A percentile compares a stretch with the other conserved stretches of the same genome.
phyloP scores from a whole-genome alignment of 306 rosid genomes.

The Echinosophora koreensis region DNA sequence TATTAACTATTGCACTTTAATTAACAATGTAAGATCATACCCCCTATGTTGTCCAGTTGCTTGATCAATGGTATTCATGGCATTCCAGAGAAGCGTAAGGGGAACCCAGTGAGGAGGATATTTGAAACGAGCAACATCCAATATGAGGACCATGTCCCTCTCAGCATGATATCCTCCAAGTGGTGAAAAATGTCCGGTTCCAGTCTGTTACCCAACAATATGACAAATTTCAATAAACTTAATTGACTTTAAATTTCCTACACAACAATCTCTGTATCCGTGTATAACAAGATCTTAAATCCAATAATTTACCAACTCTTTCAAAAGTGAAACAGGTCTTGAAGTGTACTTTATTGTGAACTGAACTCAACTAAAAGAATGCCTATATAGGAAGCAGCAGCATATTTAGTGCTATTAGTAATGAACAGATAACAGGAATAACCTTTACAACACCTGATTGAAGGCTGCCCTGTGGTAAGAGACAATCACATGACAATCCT shows the following conservation, averaged over 20 bases:
- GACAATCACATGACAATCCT: constrained; percentile 73
- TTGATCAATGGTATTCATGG: constrained; percentile 73
- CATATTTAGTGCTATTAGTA: not conserved
- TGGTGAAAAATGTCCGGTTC: constrained; percentile 93
- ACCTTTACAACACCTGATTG: constrained; percentile 68
- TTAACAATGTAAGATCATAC: constrained; percentile 50
- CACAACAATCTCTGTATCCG: not conserved
- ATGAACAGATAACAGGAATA: constrained; percentile 27
- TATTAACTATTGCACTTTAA: constrained; percentile 6
- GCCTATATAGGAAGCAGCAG: not conserved
- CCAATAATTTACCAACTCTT: not conserved
- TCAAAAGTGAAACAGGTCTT: not conserved
- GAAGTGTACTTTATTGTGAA: constrained; percentile 19
- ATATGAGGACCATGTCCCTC: constrained; percentile 85
- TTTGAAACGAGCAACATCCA: constrained; percentile 96
- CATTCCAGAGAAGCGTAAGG: constrained; percentile 82
- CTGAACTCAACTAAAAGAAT: constrained; percentile 40
- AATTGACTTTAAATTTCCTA: constrained; percentile 1
- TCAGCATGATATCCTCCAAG: constrained; percentile 88
- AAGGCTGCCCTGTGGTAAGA: constrained; percentile 74
- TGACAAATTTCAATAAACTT: constrained; percentile 36
- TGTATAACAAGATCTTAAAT: not conserved
- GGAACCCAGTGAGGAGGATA: constrained; percentile 99
- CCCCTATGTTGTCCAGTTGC: constrained; percentile 81
- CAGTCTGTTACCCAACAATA: constrained; percentile 70